A percentile compares a stretch with the other conserved stretches of the same genome.
Conservation (phyloP, 331 rosid genomes). For the Erythrophleum ivorense region DNA sequence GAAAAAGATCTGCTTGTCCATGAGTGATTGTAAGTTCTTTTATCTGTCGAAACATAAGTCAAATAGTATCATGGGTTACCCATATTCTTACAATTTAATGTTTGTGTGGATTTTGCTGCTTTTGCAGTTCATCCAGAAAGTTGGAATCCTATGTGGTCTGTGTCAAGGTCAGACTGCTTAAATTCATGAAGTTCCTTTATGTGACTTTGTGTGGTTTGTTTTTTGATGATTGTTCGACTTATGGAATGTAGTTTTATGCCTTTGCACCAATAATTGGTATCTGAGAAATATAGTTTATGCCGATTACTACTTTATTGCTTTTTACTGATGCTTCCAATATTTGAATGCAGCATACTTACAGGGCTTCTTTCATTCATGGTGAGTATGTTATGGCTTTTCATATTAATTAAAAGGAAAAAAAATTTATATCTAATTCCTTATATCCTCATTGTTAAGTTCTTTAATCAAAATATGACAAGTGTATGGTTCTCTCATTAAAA, state of each 20-base stretch:
- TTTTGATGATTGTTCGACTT: not conserved
- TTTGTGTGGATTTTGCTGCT: constrained; percentile 34
- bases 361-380: constrained; percentile 99
- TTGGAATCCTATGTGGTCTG: constrained; percentile 99
- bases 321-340: constrained; percentile 48
- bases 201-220: not conserved
- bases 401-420: not conserved
- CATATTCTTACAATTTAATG: constrained; percentile 32
- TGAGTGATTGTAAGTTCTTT: constrained; percentile 90
- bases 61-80: constrained; percentile 29
- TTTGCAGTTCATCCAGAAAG: constrained; percentile 96
- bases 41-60: not conserved
- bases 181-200: constrained; percentile 22
- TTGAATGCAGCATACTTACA: constrained; percentile 83
- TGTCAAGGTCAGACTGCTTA: constrained; percentile 72
- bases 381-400: constrained; percentile 43
- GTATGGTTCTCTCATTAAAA: too few relatives aligned
- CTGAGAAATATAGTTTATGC: constrained; percentile 22
- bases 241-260: constrained; percentile 26
- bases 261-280: constrained; percentile 30
- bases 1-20: constrained; percentile 93
- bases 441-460: too few relatives aligned
- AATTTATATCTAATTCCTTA: too few relatives aligned
- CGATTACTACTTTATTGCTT: constrained; percentile 28
- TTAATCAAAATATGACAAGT: too few relatives aligned